Percentiles rank a stretch among this genome's conserved stretches.
These are phyloP conservation scores for Microthyrium microscopicum DNA, from an alignment of 2,329 filamentous ascomycete species.

Conservation along the genomic window DNA sequence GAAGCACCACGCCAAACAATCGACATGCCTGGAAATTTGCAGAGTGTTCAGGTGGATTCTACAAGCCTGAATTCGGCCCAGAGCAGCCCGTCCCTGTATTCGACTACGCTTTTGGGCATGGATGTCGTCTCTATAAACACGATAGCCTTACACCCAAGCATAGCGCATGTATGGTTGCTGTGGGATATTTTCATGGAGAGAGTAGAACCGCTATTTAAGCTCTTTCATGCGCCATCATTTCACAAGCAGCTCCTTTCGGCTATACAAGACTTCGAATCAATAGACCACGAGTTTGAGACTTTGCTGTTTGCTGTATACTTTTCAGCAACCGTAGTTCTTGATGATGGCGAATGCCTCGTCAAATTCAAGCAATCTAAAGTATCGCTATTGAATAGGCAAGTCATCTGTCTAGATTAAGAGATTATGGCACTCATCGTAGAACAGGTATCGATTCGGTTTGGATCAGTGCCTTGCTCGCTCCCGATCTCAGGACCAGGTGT, in stretches of 20 bases:
- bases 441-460: conserved; percentile 4
- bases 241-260: conserved; percentile 2
- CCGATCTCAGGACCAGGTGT: not conserved
- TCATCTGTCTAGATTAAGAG: too few species aligned
- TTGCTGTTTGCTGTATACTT: conserved; percentile 7
- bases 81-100: not conserved
- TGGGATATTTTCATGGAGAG: conserved; percentile 3
- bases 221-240: conserved; percentile 5
- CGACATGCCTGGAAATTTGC: not conserved
- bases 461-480: conserved; percentile 3
- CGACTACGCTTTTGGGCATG: not conserved
- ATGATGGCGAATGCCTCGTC: not conserved
- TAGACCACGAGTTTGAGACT: conserved; percentile 4
- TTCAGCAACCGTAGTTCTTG: conserved; percentile 1
- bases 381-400: conserved; percentile 4
- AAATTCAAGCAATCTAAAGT: conserved; percentile 6
- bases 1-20: not conserved
- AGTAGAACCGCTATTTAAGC: conserved; percentile 5
- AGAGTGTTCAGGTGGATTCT: too few species aligned
- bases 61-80: not conserved
- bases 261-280: conserved; percentile 2
- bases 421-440: too few species aligned
- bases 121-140: conserved; percentile 1
- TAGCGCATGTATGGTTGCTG: conserved; percentile 3
- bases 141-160: conserved; percentile 1